Evolutionary conservation across 768 basidiomycete genomes (phyloP).

Genomic region (Amanita subjunquillea): DNA sequence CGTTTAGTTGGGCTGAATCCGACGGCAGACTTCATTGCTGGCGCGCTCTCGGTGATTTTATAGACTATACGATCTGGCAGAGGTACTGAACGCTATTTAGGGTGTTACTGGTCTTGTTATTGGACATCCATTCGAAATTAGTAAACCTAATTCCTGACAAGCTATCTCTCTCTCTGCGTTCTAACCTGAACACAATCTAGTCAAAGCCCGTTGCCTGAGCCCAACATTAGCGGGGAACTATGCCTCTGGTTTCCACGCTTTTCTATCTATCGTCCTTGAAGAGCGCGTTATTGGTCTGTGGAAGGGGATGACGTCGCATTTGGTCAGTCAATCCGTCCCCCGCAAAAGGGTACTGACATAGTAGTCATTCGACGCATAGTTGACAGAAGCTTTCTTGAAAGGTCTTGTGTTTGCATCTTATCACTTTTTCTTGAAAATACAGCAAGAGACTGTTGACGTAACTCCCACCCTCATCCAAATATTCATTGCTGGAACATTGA

Average conservation of each 20-base stretch:
- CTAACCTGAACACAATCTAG: conserved; percentile 20
- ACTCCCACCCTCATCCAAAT: conserved; percentile 66
- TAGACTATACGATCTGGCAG: not conserved
- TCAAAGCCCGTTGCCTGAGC: conserved; percentile 76
- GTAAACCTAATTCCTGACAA: conserved; percentile 7
- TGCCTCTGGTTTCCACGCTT: conserved; percentile 54
- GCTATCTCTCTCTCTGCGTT: too few species aligned
- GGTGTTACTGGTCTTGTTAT: conserved; percentile 60
- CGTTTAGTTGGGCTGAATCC: conserved; percentile 36
- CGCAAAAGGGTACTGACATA: not conserved
- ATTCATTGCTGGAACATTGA: conserved; percentile 67
- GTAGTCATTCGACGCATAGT: conserved; percentile 24
- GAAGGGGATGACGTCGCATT: conserved; percentile 71
- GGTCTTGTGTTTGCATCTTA: conserved; percentile 84
- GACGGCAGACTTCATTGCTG: conserved; percentile 68
- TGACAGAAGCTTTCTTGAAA: conserved; percentile 67
- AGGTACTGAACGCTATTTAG: conserved; percentile 13
- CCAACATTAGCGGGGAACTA: conserved; percentile 49
- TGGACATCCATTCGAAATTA: conserved; percentile 70
- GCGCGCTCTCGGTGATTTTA: conserved; percentile 44
- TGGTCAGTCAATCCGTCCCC: conserved; percentile 35
- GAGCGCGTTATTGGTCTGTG: conserved; percentile 61
- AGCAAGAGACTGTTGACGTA: conserved; percentile 34
- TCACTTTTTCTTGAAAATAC: conserved; percentile 63
- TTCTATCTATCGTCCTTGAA: conserved; percentile 58